Conservation (phyloP, 1,139 yeast species). For the Geotrichum citri-aurantii region DNA sequence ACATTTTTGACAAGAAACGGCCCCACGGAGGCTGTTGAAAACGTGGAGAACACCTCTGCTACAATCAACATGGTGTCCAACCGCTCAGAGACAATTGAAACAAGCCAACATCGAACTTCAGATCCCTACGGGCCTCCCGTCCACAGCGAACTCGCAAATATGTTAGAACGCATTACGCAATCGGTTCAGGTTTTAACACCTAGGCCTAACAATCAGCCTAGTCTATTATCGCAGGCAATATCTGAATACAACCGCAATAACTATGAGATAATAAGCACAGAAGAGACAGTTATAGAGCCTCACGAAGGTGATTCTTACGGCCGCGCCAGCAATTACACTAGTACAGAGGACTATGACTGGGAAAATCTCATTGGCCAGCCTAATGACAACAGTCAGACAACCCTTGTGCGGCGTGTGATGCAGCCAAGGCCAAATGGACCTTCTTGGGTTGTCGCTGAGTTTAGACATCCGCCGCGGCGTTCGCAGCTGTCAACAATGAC, state of each 20-base stretch:
- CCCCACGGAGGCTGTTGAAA: neutral
- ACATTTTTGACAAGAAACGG: neutral
- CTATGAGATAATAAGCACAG: neutral
- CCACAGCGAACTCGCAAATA: neutral
- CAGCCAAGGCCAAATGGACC: constrained; percentile 9
- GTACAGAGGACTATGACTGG: neutral
- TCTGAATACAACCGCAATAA: neutral
- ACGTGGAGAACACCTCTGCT: neutral
- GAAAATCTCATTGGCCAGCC: neutral
- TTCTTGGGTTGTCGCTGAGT: constrained; percentile 10
- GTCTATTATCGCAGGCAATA: neutral
- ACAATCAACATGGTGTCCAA: neutral
- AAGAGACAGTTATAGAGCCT: neutral
- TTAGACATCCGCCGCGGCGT: constrained; percentile 6
- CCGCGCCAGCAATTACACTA: neutral
- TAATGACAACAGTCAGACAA: constrained; percentile 4
- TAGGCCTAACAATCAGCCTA: neutral
- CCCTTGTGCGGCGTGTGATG: constrained; percentile 6
- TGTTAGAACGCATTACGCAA: neutral
- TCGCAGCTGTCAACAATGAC: constrained; percentile 12
- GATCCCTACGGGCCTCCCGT: neutral
- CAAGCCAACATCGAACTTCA: neutral
- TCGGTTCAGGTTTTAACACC: neutral
- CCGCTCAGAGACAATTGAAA: neutral
- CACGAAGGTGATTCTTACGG: neutral